Evolutionary conservation across 805 yeast species (phyloP), one percentile per base, ranked within the genome.

Genomic region (Candida endomychidarum): DNA sequence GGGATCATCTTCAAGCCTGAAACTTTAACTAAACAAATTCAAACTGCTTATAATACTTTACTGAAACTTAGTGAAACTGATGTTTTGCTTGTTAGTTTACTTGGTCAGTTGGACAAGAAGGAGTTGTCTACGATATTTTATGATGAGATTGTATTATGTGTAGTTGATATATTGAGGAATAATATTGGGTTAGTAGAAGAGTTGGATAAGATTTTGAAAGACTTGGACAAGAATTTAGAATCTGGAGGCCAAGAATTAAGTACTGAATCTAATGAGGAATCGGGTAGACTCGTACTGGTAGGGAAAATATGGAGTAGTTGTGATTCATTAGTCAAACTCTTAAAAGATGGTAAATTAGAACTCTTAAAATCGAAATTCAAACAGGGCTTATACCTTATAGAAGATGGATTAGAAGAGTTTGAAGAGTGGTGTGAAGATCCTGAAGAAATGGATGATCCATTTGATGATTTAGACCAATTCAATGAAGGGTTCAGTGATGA

Each of bases 401-500:
- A 69, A 14, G 91, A 84, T 58, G 83, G 51, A 0, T 58, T 75
- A n/a, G 75, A 71, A 8, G 95, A 86, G 51, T 71, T 83, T 37
- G 77, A 68, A 15, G 86, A 78, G 42, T 86, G 91, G 86, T 53
- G 81, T 2, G 77, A 78, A 42, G 72, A 81, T 46, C 91, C 90
- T 0, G 63, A 63, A 10, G 63, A 61, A 7, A 52, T 64, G 25
- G 67, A 56, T 30, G 89, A 70, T 33, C 74, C 65, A 8, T 80
- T 78, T 58, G 81, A 80, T 1, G n/a, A n/a, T n/a, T n/a, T n/a
- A n/a, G n/a, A n/a, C n/a, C n/a, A n/a, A n/a, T n/a, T n/a, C n/a
- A n/a, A n/a, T n/a, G 79, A 77, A 52, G 82, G 78, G 2, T 50
- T 70, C 22, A 52, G 58, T 42, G 73, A 60, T 23, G 65, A 58